Evolutionary conservation across 192 early-diverging fungal species (phyloP).

Genomic region (Coemansia sp.): DNA sequence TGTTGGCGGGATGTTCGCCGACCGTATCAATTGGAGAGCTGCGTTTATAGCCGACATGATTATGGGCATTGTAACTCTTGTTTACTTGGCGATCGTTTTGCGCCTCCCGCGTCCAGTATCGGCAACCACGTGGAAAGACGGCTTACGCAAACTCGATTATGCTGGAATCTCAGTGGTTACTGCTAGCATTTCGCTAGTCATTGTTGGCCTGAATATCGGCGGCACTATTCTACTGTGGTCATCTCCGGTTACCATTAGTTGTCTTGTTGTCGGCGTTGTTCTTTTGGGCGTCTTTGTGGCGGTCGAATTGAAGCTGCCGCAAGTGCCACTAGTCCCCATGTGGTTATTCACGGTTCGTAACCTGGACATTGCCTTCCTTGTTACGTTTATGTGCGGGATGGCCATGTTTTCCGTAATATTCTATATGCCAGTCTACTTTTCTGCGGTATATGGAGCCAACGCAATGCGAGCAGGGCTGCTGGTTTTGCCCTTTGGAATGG

Average conservation of each 20-base stretch:
- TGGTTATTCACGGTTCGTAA: slow-evolving; percentile 61
- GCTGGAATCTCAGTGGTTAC: slow-evolving; percentile 60
- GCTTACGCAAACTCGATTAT: slow-evolving; percentile 59
- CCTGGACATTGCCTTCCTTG: slow-evolving; percentile 35
- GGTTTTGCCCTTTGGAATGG: slow-evolving; percentile 72
- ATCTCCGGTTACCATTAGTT: slow-evolving; percentile 54
- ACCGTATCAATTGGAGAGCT: slow-evolving; percentile 58
- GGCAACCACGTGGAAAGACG: slow-evolving; percentile 19
- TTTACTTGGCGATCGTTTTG: slow-evolving; percentile 57
- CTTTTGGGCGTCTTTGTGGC: slow-evolving; percentile 57
- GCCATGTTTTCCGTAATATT: slow-evolving; percentile 58
- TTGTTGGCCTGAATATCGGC: slow-evolving; percentile 75
- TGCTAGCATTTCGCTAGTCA: slow-evolving; percentile 59
- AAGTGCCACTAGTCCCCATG: slow-evolving; percentile 65
- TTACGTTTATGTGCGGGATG: slow-evolving; percentile 49
- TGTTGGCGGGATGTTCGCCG: slow-evolving; percentile 61
- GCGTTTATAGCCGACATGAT: slow-evolving; percentile 82
- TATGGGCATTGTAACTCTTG: slow-evolving; percentile 60
- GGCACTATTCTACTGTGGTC: slow-evolving; percentile 64
- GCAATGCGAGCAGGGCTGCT: slow-evolving; percentile 79
- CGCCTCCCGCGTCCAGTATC: slow-evolving; percentile 52
- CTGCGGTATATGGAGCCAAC: slow-evolving; percentile 68
- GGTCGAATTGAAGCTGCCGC: slow-evolving; percentile 59
- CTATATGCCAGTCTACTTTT: slow-evolving; percentile 69
- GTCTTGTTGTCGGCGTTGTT: slow-evolving; percentile 37